These are phyloP conservation scores for Plasmodium gonderi DNA, from an alignment of 169 alveolate species.

Conservation along the genomic window DNA sequence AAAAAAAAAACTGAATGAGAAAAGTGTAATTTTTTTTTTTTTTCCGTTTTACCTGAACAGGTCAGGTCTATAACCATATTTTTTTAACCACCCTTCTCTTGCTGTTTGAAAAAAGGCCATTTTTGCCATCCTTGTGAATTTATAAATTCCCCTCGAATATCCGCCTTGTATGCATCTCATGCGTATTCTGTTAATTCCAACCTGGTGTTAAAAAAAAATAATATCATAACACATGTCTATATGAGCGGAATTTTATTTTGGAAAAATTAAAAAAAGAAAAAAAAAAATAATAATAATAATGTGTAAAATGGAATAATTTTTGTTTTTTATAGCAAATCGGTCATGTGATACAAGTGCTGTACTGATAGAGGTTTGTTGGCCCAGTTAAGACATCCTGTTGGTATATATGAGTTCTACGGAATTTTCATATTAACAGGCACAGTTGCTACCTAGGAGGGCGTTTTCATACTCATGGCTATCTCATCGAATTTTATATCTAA, in stretches of 20 bases:
- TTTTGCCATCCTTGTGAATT: constrained; percentile 88
- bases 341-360: neutral
- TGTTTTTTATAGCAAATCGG: neutral
- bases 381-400: neutral
- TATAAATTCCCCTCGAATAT: constrained; percentile 85
- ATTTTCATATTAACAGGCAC: too few species aligned
- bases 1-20: too few species aligned
- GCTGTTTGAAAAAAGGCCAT: constrained; percentile 89
- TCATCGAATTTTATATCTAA: neutral
- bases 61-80: constrained; percentile 87
- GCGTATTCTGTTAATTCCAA: constrained; percentile 84
- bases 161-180: constrained; percentile 89
- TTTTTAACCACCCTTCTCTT: constrained; percentile 89
- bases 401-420: neutral
- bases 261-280: neutral
- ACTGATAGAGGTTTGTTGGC: neutral
- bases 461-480: neutral
- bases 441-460: too few species aligned
- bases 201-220: constrained; percentile 39
- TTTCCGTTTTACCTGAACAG: constrained; percentile 76
- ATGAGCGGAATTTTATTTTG: neutral
- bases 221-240: neutral
- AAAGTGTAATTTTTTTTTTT: neutral
- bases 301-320: neutral
- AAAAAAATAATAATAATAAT: neutral